Base-by-base conservation (phyloP, 2,329 filamentous ascomycete genomes). In the Calonectria montana region DNA sequence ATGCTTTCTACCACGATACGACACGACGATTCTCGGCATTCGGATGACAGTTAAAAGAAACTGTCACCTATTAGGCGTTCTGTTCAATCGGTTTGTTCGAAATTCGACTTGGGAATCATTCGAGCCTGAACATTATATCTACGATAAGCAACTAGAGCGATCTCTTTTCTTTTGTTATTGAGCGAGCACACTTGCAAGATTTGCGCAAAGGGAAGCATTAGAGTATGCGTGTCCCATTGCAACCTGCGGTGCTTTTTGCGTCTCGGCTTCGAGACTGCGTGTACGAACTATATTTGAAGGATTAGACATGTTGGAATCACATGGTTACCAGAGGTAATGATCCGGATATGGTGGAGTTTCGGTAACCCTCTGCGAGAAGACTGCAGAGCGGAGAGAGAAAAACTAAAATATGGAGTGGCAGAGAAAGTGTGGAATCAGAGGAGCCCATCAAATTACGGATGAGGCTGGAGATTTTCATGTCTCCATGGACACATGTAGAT, bases 221-320 rank as follows among this genome's bases (percentile, higher is more conserved):
- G 55, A 62, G 23, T 37, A 57, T 66, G 75, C 69, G 73, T 65
- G 41, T 53, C 69, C 48, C 25, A 25, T 59, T 15, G n/a, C 73
- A 25, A 63, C 53, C 69, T 70, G 66, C 70, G 67, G 70, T 63
- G 75, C 70, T 65, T 65, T 76, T 74, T 74, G 77, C 78, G 67
- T 80, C 79, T 81, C 73, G 23, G 53, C 21, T 47, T 45, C 16
- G 78, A 73, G 80, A 79, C 63, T 73, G 78, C 77, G 76, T 82
- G 80, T 82, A 81, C 71, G 67, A 77, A 77, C 73, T 79, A 81
- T 72, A 77, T 75, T 73, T 72, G 74, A 74, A 74, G 75, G 75
- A 78, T 77, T 79, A 80, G 78, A 80, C 73, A 77, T 77, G 73
- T 73, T 75, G 74, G 67, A 70, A 76, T 70, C 73, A 74, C 78